Base-by-base conservation (phyloP, 2,329 filamentous ascomycete species). In the Arthrobotrys musiformis region DNA sequence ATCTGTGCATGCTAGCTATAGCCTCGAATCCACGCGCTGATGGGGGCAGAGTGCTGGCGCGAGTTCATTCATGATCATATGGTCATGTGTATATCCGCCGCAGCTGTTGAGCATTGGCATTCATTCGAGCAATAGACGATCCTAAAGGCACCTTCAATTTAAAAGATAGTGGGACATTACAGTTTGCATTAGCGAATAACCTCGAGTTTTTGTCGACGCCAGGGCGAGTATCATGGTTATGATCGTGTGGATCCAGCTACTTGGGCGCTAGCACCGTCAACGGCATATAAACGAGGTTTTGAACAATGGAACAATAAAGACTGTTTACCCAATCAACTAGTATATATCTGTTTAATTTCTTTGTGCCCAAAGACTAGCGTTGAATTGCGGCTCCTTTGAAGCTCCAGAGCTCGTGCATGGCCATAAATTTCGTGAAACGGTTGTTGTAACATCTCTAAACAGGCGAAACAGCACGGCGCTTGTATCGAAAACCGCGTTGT, bases 401-500 rank as follows among this genome's bases (percentile, higher is more conserved):
- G n/a, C n/a, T n/a, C n/a, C n/a, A n/a, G n/a, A n/a, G n/a, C n/a
- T n/a, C n/a, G n/a, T n/a, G n/a, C n/a, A n/a, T n/a, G n/a, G n/a
- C n/a, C n/a, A n/a, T n/a, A n/a, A n/a, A n/a, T n/a, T 5, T 66
- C 24, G 35, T 67, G 63, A 58, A 67, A 67, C 63, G n/a, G 28
- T n/a, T 40, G n/a, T 8, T n/a, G 66, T 50, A 40, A 8, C 54
- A 70, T 22, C 30, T 50, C 35, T 17, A 28, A 37, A 17, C n/a
- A 44, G 30, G 24, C 42, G 42, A 33, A 62, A 52, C 28, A 48
- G 9, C 19, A 24, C 15, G 22, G 69, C 61, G 61, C 24, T 24
- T 63, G 54, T 68, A 4, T 44, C 30, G 24, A 42, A 42, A 68
- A 54, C 58, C 42, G 72, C 30, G 72, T 76, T 76, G 72, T 42